A percentile compares a stretch with the other conserved stretches of the same genome.
These are phyloP conservation scores for Hypericum androsaemum DNA, from an alignment of 345 rosid species.

Conservation along the genomic window DNA sequence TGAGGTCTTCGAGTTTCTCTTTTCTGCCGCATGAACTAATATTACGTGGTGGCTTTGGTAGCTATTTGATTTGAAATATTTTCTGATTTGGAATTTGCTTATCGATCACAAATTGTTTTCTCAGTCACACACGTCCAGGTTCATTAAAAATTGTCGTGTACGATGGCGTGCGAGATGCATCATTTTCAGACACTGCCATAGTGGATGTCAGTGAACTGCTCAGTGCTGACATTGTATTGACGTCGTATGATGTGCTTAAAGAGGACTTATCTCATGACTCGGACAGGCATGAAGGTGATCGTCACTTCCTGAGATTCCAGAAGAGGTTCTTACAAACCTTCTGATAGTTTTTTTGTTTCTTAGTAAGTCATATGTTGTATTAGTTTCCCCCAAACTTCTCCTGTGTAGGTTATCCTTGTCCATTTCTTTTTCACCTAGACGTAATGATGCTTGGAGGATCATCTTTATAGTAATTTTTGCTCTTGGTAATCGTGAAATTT, in stretches of 20 bases:
- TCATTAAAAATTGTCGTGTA: conserved; percentile 62
- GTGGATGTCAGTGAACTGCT: conserved; percentile 57
- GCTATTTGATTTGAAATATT: conserved; percentile 4
- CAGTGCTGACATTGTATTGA: conserved; percentile 66
- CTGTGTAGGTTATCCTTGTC: no score
- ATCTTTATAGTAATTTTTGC: no score
- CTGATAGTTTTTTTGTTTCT: conserved; percentile 11
- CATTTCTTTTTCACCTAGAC: no score
- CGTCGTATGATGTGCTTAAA: conserved; percentile 92
- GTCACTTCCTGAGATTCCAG: conserved; percentile 75
- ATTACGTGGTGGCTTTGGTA: not conserved
- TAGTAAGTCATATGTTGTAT: not conserved
- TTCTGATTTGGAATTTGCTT: conserved; percentile 10
- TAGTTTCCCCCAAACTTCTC: no score
- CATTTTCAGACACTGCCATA: conserved; percentile 44
- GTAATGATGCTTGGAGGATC: no score
- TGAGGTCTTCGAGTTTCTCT: no score
- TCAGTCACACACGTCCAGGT: conserved; percentile 79
- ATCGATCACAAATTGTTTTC: conserved; percentile 19
- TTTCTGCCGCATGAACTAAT: no score
- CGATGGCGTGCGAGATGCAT: conserved; percentile 68
- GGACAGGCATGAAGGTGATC: conserved; percentile 92
- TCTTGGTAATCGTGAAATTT: no score
- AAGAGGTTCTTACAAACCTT: conserved; percentile 54
- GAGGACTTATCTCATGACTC: conserved; percentile 90